Evolutionary conservation across 2,329 filamentous ascomycete species (phyloP).

Genomic region (Sphaceloma murrayae): DNA sequence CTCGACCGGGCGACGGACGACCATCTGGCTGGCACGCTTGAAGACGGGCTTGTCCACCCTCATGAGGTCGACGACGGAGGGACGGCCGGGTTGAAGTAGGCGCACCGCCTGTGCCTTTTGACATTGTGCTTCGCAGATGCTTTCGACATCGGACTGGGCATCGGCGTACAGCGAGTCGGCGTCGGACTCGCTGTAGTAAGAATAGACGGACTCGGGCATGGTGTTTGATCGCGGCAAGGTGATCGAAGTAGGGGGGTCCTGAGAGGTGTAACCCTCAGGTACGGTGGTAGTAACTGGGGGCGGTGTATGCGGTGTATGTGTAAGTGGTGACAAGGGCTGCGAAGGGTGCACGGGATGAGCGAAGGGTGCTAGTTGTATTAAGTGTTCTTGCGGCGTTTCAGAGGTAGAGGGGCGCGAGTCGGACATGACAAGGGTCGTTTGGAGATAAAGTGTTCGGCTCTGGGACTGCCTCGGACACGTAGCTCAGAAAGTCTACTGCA

Average conservation of each 20-base stretch:
- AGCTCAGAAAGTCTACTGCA: too few species aligned
- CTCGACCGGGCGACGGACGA: constrained; percentile 12
- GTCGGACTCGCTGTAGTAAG: constrained; percentile 15
- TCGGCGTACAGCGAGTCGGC: constrained; percentile 5
- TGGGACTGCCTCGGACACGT: constrained; percentile 12
- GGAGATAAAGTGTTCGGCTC: constrained; percentile 5
- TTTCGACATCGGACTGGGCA: constrained; percentile 10
- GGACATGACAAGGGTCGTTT: constrained; percentile 7
- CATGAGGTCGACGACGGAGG: constrained; percentile 16
- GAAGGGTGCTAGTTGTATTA: constrained; percentile 16
- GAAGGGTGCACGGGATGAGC: constrained; percentile 1
- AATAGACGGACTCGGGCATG: constrained; percentile 13
- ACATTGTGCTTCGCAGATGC: constrained; percentile 13
- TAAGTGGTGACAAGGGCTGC: constrained; percentile 2
- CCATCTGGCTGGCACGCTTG: constrained; percentile 16
- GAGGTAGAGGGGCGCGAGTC: constrained; percentile 2
- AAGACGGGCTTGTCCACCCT: constrained; percentile 15
- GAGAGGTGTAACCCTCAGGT: background rate
- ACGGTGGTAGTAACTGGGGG: constrained; percentile 5
- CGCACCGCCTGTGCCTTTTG: constrained; percentile 12
- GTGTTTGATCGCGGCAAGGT: constrained; percentile 6
- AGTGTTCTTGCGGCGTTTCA: constrained; percentile 15
- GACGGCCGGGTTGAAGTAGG: constrained; percentile 9
- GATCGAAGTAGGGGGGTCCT: background rate
- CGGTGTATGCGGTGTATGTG: background rate